phyloP scores from a whole-genome alignment of 495 filamentous ascomycete genomes.

The Neurospora cerealis region DNA sequence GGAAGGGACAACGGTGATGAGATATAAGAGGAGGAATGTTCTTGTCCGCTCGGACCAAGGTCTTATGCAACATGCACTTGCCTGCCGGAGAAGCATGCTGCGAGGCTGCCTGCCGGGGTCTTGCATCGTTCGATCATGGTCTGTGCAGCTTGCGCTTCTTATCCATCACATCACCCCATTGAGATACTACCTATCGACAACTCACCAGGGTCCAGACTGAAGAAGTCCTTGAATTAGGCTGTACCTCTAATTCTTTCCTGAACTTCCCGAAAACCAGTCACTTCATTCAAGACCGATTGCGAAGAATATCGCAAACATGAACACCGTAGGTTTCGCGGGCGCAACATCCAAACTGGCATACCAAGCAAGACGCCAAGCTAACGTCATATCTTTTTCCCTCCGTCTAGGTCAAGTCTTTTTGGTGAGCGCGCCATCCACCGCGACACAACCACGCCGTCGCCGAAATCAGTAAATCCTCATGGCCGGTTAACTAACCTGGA shows the following conservation, averaged over 20 bases:
- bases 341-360: not conserved
- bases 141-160: constrained; percentile 9
- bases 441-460: not conserved
- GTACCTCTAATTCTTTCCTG: not conserved
- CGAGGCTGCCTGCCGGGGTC: not conserved
- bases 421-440: constrained; percentile 27
- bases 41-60: not conserved
- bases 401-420: constrained; percentile 51
- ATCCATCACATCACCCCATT: constrained; percentile 22
- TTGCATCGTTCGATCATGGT: not conserved
- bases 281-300: not conserved
- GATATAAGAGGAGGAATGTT: not conserved
- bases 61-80: not conserved
- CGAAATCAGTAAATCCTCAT: not conserved
- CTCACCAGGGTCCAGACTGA: not conserved
- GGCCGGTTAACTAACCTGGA: not conserved
- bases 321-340: constrained; percentile 12
- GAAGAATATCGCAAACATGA: constrained; percentile 8
- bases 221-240: not conserved
- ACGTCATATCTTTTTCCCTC: constrained; percentile 11
- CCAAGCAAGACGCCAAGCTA: not conserved
- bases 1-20: not conserved
- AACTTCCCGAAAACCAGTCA: not conserved
- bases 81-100: not conserved
- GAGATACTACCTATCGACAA: not conserved